A percentile compares a stretch with the other conserved stretches of the same genome.
Conservation (phyloP, 352 stramenopile species). For the Globisporangium irregulare region DNA sequence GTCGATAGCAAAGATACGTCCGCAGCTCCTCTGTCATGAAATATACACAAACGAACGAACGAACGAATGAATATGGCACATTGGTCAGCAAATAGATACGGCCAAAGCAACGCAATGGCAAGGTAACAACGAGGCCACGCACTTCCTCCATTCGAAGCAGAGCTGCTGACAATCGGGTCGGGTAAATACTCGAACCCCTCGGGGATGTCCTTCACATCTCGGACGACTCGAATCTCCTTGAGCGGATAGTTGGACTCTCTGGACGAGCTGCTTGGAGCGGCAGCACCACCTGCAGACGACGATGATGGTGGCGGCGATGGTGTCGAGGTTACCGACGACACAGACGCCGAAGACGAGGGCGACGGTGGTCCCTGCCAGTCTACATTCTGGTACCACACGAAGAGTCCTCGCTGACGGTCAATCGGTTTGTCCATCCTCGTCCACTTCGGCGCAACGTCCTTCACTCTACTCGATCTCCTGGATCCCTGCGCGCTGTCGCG, state of each 20-base stretch:
- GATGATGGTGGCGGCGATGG: conserved; percentile 15
- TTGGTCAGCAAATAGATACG: conserved; percentile 6
- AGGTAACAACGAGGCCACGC: conserved; percentile 13
- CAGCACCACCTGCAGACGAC: conserved; percentile 8
- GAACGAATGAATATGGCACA: not conserved
- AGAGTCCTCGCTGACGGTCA: conserved; percentile 55
- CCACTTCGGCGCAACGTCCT: conserved; percentile 26
- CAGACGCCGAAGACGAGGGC: conserved; percentile 5
- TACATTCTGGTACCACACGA: conserved; percentile 58
- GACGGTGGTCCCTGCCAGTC: conserved; percentile 23
- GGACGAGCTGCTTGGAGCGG: not conserved
- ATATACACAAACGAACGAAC: conserved; percentile 1
- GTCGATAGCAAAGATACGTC: conserved; percentile 72
- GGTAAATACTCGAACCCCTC: conserved; percentile 60
- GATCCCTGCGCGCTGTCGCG: not conserved
- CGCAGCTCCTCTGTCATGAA: conserved; percentile 40
- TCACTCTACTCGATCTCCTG: not conserved
- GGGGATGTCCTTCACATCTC: conserved; percentile 59
- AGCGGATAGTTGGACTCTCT: conserved; percentile 34
- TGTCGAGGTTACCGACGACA: not conserved
- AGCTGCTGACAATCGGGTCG: conserved; percentile 42
- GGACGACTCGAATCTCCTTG: conserved; percentile 80
- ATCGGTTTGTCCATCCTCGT: conserved; percentile 72
- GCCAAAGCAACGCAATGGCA: not conserved
- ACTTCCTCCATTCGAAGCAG: conserved; percentile 30